Conservation (phyloP, 805 yeast genomes). For the Clavispora carvajalis region DNA sequence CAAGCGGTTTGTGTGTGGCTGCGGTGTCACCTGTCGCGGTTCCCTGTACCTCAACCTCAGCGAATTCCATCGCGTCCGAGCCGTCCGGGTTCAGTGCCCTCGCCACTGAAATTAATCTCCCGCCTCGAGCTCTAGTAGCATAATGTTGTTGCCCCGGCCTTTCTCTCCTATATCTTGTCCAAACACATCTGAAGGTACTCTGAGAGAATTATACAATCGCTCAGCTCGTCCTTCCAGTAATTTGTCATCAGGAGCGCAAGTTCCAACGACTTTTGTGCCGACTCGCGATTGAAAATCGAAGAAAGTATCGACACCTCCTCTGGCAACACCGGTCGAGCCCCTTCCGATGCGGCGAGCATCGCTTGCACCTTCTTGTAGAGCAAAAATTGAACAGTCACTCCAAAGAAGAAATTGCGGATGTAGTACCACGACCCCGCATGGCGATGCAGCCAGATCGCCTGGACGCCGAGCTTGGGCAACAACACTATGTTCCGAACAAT, state of each 20-base stretch:
- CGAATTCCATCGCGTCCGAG: too few species aligned
- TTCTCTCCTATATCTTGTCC: slow-evolving; percentile 11
- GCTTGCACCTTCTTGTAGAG: slow-evolving; percentile 24
- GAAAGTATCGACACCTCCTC: slow-evolving; percentile 1
- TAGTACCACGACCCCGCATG: slow-evolving; percentile 40
- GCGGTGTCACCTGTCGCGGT: too few species aligned
- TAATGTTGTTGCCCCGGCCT: too few species aligned
- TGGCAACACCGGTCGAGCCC: not conserved
- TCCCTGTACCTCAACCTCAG: too few species aligned
- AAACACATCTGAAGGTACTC: slow-evolving; percentile 21
- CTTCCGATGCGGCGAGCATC: slow-evolving; percentile 4
- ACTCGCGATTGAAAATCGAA: slow-evolving; percentile 3
- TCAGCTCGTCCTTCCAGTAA: slow-evolving; percentile 33
- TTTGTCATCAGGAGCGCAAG: slow-evolving; percentile 25
- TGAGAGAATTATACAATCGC: slow-evolving; percentile 27
- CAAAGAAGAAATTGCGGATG: slow-evolving; percentile 28
- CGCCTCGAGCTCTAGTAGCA: too few species aligned
- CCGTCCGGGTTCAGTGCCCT: too few species aligned
- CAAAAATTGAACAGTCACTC: slow-evolving; percentile 25
- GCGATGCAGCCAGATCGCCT: slow-evolving; percentile 31
- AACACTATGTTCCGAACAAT: slow-evolving; percentile 24
- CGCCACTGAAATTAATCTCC: too few species aligned
- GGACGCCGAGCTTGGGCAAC: slow-evolving; percentile 31
- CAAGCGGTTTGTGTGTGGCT: too few species aligned
- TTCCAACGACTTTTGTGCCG: slow-evolving; percentile 14